A percentile compares a stretch with the other conserved stretches of the same genome.
Conservation (phyloP, 345 rosid genomes). For the Cardamine occulta region DNA sequence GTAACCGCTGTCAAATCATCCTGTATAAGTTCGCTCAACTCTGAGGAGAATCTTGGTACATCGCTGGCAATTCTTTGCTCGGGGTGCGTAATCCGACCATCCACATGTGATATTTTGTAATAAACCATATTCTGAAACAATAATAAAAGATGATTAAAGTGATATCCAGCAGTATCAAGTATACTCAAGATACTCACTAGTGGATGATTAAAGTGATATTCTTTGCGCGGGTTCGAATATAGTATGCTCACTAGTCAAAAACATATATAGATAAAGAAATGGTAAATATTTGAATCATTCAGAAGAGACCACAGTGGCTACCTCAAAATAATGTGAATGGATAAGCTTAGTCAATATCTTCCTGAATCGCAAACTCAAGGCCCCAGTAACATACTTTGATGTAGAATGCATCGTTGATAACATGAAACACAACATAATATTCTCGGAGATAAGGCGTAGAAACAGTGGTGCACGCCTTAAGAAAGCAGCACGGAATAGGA, state of each 20-base stretch:
- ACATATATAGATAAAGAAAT: slow-evolving; percentile 18
- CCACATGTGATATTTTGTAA: slow-evolving; percentile 97
- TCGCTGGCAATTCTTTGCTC: slow-evolving; percentile 98
- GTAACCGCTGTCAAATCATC: slow-evolving; percentile 92
- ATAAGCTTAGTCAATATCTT: slow-evolving; percentile 87
- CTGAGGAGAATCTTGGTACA: slow-evolving; percentile 91
- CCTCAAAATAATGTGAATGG: slow-evolving; percentile 93
- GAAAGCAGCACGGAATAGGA: slow-evolving; percentile 94
- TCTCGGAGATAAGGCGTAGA: slow-evolving; percentile 85
- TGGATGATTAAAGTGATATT: neutral
- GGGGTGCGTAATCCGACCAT: slow-evolving; percentile 88
- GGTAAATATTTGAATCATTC: slow-evolving; percentile 3
- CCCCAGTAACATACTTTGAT: slow-evolving; percentile 86
- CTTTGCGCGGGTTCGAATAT: no score
- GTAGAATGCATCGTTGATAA: slow-evolving; percentile 82
- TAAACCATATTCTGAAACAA: slow-evolving; percentile 91
- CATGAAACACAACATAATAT: slow-evolving; percentile 86
- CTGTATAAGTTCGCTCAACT: slow-evolving; percentile 90
- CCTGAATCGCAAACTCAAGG: slow-evolving; percentile 85
- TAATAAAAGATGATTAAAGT: slow-evolving; percentile 18
- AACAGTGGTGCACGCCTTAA: slow-evolving; percentile 87
- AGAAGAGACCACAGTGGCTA: slow-evolving; percentile 32
- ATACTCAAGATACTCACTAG: slow-evolving; percentile 10
- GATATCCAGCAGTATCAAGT: slow-evolving; percentile 6
- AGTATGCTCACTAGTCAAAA: slow-evolving; percentile 24